Conservation (phyloP, 371 early-diverging fungal genomes). For the Mucor saturninus region DNA sequence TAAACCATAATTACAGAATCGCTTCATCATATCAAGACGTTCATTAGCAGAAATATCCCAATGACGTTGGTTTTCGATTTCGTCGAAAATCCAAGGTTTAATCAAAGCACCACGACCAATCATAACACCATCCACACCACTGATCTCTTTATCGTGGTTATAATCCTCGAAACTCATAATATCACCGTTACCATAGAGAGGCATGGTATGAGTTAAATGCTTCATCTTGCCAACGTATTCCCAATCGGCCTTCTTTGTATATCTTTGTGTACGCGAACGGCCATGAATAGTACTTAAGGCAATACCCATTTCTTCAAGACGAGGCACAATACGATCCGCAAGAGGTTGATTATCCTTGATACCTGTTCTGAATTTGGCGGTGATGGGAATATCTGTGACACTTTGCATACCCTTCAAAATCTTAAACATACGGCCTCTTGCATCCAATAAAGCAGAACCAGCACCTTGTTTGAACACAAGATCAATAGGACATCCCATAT, state of each 20-base stretch:
- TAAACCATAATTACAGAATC: slow-evolving; percentile 85
- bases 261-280: slow-evolving; percentile 91
- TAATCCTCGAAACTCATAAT: slow-evolving; percentile 88
- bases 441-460: slow-evolving; percentile 83
- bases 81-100: slow-evolving; percentile 98
- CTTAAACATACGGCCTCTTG: slow-evolving; percentile 69
- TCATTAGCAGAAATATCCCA: slow-evolving; percentile 93
- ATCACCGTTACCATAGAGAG: slow-evolving; percentile 89
- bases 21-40: slow-evolving; percentile 87
- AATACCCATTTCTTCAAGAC: slow-evolving; percentile 61
- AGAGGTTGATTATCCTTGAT: slow-evolving; percentile 64
- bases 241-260: slow-evolving; percentile 92
- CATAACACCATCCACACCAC: slow-evolving; percentile 88
- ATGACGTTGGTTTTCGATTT: slow-evolving; percentile 84
- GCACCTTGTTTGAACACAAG: slow-evolving; percentile 80
- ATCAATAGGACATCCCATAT: slow-evolving; percentile 97
- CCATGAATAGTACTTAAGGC: slow-evolving; percentile 80
- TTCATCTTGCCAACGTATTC: slow-evolving; percentile 79
- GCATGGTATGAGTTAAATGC: slow-evolving; percentile 47
- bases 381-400: slow-evolving; percentile 80
- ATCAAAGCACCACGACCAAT: slow-evolving; percentile 87
- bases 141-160: slow-evolving; percentile 63
- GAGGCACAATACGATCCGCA: slow-evolving; percentile 78
- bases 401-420: slow-evolving; percentile 79
- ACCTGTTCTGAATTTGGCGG: slow-evolving; percentile 93